These are phyloP conservation scores for Parastagonospora avenae DNA, from an alignment of 2,329 filamentous ascomycete genomes.

Conservation along the genomic window DNA sequence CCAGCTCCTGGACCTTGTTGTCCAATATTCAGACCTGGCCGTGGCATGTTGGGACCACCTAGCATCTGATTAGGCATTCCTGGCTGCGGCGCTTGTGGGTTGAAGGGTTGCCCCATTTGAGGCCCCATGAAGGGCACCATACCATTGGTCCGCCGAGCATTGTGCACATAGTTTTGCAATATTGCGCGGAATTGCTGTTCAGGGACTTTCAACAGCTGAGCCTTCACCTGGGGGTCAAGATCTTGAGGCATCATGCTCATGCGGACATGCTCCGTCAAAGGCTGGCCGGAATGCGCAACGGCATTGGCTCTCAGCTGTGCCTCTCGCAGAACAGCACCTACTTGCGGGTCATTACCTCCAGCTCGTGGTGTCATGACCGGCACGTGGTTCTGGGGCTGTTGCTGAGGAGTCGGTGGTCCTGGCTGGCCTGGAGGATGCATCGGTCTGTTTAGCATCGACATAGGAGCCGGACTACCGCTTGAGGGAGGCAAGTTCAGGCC, in stretches of 20 bases:
- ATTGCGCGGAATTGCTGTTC: slow-evolving; percentile 41
- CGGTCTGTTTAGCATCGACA: slow-evolving; percentile 56
- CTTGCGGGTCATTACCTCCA: slow-evolving; percentile 29
- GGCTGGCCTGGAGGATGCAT: slow-evolving; percentile 54
- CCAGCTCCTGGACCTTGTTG: slow-evolving; percentile 32
- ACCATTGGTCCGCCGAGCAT: slow-evolving; percentile 24
- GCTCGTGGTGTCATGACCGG: slow-evolving; percentile 43
- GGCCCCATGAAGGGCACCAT: slow-evolving; percentile 26
- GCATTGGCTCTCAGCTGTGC: slow-evolving; percentile 43
- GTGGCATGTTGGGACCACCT: slow-evolving; percentile 28
- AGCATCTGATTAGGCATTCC: slow-evolving; percentile 35
- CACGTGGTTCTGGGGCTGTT: slow-evolving; percentile 41
- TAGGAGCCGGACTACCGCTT: slow-evolving; percentile 50
- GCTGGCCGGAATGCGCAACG: slow-evolving; percentile 30
- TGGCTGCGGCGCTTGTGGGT: slow-evolving; percentile 17
- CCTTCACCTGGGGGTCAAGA: slow-evolving; percentile 34
- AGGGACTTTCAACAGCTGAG: slow-evolving; percentile 42
- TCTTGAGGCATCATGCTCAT: slow-evolving; percentile 40
- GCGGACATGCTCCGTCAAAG: slow-evolving; percentile 39
- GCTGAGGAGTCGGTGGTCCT: slow-evolving; percentile 41
- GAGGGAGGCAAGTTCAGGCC: slow-evolving; percentile 50
- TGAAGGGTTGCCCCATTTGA: slow-evolving; percentile 19
- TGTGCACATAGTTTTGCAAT: slow-evolving; percentile 30
- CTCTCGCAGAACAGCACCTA: slow-evolving; percentile 40
- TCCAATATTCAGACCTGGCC: slow-evolving; percentile 34